A percentile compares a stretch with the other conserved stretches of the same genome.
Conservation (phyloP, 2,329 filamentous ascomycete genomes). For the Tolypocladium sp. region DNA sequence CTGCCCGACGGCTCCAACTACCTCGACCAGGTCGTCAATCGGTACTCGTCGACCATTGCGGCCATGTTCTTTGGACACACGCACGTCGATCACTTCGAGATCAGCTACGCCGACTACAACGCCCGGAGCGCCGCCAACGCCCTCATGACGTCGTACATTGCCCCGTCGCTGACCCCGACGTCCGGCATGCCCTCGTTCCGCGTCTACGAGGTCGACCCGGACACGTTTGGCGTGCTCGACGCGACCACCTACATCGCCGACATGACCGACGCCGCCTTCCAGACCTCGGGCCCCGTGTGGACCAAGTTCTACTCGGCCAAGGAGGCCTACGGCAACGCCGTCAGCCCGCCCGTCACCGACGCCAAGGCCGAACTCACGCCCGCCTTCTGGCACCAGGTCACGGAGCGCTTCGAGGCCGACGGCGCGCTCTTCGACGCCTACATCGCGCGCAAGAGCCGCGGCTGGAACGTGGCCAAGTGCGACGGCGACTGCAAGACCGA, state of each 20-base stretch:
- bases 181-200: conserved; percentile 48
- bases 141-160: conserved; percentile 41
- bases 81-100: conserved; percentile 46
- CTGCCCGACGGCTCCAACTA: conserved; percentile 44
- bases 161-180: conserved; percentile 44
- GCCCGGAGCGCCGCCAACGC: conserved; percentile 32
- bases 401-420: conserved; percentile 34
- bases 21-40: conserved; percentile 42
- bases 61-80: conserved; percentile 50
- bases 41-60: conserved; percentile 44
- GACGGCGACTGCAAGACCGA: conserved; percentile 28
- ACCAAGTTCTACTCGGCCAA: conserved; percentile 47
- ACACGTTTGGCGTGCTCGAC: conserved; percentile 46
- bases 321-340: conserved; percentile 38
- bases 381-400: conserved; percentile 51
- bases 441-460: conserved; percentile 36
- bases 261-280: conserved; percentile 33
- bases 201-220: conserved; percentile 48
- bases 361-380: conserved; percentile 38
- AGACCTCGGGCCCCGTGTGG: conserved; percentile 39
- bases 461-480: conserved; percentile 31
- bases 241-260: conserved; percentile 45
- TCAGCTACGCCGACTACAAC: conserved; percentile 41
- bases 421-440: conserved; percentile 35
- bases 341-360: conserved; percentile 29